A percentile compares a stretch with the other conserved stretches of the same genome.
phyloP scores from a whole-genome alignment of 1,284 basidiomycete genomes.

The Papiliotrema nemorosa region DNA sequence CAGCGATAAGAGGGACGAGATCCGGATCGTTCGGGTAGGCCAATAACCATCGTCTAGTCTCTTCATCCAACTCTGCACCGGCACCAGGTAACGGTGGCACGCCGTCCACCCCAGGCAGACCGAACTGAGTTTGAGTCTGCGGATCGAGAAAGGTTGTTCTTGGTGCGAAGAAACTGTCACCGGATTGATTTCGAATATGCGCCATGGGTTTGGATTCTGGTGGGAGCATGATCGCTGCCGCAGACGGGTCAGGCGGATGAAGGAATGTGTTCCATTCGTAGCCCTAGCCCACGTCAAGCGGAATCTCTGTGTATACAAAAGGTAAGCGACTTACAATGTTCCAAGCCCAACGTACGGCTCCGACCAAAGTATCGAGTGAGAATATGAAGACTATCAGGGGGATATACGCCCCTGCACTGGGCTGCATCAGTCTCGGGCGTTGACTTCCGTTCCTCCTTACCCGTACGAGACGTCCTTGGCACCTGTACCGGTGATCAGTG shows the following conservation, averaged over 20 bases:
- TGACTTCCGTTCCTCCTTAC: background rate
- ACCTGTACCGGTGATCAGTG: conserved; percentile 10
- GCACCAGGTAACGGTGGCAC: too few species aligned
- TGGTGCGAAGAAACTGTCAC: conserved; percentile 21
- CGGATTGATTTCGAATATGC: conserved; percentile 15
- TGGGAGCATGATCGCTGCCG: conserved; percentile 25
- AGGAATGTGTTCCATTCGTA: conserved; percentile 13
- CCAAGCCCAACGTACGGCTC: conserved; percentile 10
- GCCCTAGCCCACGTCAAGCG: background rate
- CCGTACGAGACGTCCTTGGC: too few species aligned
- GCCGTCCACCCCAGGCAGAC: too few species aligned
- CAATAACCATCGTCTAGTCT: conserved; percentile 31
- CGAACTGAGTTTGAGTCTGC: background rate
- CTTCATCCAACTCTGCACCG: conserved; percentile 20
- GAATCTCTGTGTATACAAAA: conserved; percentile 5
- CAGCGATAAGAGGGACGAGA: conserved; percentile 24
- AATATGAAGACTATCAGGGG: conserved; percentile 11
- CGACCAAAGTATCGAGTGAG: conserved; percentile 18
- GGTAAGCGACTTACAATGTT: background rate
- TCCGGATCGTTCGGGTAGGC: conserved; percentile 31
- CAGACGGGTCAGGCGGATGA: conserved; percentile 23
- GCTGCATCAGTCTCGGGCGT: background rate
- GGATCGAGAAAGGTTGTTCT: background rate
- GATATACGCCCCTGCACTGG: conserved; percentile 14
- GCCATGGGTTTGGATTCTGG: conserved; percentile 15